Evolutionary conservation across 352 stramenopile species (phyloP), one percentile per base, ranked within the genome.

Genomic region (Phytophthora fragariaefolia): DNA sequence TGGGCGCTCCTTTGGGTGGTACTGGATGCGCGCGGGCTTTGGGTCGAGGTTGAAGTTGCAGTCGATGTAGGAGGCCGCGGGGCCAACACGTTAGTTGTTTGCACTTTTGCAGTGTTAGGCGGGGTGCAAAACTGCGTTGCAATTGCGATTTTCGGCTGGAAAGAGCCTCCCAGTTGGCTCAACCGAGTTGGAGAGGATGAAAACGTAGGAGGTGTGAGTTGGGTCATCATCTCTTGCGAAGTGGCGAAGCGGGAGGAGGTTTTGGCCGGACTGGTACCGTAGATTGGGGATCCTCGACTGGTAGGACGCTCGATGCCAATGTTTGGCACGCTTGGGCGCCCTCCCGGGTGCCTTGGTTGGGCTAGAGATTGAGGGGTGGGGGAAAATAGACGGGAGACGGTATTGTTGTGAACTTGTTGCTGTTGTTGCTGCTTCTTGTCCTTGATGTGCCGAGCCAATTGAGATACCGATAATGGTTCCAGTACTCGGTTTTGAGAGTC

Each of bases 351-450:
- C 8, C 30, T 13, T 10, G 45, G 38, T 27, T 63, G 63, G 32
- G 30, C 59, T 42, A 9, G 36, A 7, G 32, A 6, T 1, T 58
- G n/a, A 30, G 43, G 36, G 4, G 23, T 30, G 13, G 55, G 50
- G 45, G 46, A 47, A 48, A 78, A 79, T n/a, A 79, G 22, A 52
- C 20, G 43, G 7, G 55, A 45, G 7, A 63, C 60, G 0, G 58
- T 62, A 9, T 60, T 72, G 8, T 54, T 52, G 17, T 63, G 58
- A 2, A 50, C 34, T 27, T 71, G 48, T 23, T 76, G 58, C 4
- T 79, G 73, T 20, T 83, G 66, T 32, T 69, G 60, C 1, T 69
- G 66, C 23, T 86, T 77, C 40, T 87, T 89, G 50, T 84, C 77
- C 23, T 82, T 66, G 10, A 91, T 38, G 23, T 80, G 76, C 4